Evolutionary conservation across 345 rosid genomes (phyloP), one percentile per base, ranked within the genome.

Genomic region (rapeseed (Brassica napus)): DNA sequence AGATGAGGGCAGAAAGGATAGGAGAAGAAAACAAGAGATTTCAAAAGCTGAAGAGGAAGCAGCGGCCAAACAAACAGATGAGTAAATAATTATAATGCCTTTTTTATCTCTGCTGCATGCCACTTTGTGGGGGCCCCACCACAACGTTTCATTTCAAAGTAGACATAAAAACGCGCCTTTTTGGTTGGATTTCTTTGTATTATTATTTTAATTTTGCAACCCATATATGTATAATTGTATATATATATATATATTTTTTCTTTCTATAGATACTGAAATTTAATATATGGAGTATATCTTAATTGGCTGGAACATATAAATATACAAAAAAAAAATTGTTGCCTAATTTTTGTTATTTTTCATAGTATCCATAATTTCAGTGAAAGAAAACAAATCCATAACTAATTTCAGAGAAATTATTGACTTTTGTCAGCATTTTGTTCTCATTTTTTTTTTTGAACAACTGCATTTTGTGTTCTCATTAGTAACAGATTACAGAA

Each of bases 81-180:
- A 60, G 73, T 3, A 67, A 68, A 76, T 15, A 75, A 65, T 75
- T 37, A 55, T 44, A 9, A 59, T 12, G 12, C 23, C 61, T n/a
- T 49, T 47, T 73, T 73, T 9, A 28, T 52, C 57, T 5, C 57
- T 52, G 68, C 71, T 74, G 71, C 66, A 62, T 6, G 32, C 71
- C 71, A 65, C 54, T 63, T 21, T 8, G 37, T 11, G 58, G 28
- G 67, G 79, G 72, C 0, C 44, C 78, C 57, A 65, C 55, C 28
- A 6, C 39, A 7, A 65, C 1, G 21, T 34, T 35, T 24, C 68
- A 72, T 34, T 75, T 75, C 72, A 75, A 75, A 75, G 66, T 24
- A 57, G 49, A 55, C 24, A 59, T 62, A 62, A 62, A 6, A 37
- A 37, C 73, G 67, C 79, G 79, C 79, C 73, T 75, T 75, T 75